Percentiles rank a stretch among this genome's conserved stretches.
Evolutionary conservation across 208 protist genomes (phyloP).

Genomic region (Strigomonas culicis): DNA sequence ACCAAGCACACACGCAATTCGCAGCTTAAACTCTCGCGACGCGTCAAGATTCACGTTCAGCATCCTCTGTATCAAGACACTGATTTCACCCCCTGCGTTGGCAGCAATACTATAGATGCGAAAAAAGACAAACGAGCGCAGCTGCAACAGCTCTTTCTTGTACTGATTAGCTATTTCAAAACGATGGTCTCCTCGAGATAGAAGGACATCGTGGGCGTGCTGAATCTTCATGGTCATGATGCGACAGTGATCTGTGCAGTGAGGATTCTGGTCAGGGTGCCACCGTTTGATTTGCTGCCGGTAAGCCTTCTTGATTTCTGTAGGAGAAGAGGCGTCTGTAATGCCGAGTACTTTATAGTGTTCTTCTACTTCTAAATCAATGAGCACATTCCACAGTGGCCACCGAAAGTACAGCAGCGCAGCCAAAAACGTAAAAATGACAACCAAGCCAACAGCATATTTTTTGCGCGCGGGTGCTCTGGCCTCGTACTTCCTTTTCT

Average conservation of each 20-base stretch:
- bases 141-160: slow-evolving; percentile 45
- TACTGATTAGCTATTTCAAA: slow-evolving; percentile 63
- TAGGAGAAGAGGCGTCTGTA: slow-evolving; percentile 21
- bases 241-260: slow-evolving; percentile 63
- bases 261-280: slow-evolving; percentile 83
- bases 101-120: slow-evolving; percentile 67
- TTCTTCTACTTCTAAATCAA: slow-evolving; percentile 63
- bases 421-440: slow-evolving; percentile 24
- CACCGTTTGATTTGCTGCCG: slow-evolving; percentile 64
- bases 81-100: slow-evolving; percentile 53
- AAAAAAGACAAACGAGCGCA: slow-evolving; percentile 75
- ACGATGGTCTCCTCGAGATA: slow-evolving; percentile 51
- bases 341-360: slow-evolving; percentile 64
- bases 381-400: slow-evolving; percentile 74
- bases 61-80: slow-evolving; percentile 23
- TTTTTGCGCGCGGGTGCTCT: slow-evolving; percentile 16
- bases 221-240: slow-evolving; percentile 58
- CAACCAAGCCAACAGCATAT: slow-evolving; percentile 23
- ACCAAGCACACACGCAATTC: slow-evolving; percentile 28
- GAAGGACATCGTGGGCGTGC: slow-evolving; percentile 73
- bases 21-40: slow-evolving; percentile 17
- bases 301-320: slow-evolving; percentile 75
- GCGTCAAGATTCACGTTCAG: slow-evolving; percentile 1
- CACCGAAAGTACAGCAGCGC: slow-evolving; percentile 38
- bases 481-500: slow-evolving; percentile 39